Evolutionary conservation across 1,284 basidiomycete species (phyloP).

Genomic region (Sanguinoderma infundibulare): DNA sequence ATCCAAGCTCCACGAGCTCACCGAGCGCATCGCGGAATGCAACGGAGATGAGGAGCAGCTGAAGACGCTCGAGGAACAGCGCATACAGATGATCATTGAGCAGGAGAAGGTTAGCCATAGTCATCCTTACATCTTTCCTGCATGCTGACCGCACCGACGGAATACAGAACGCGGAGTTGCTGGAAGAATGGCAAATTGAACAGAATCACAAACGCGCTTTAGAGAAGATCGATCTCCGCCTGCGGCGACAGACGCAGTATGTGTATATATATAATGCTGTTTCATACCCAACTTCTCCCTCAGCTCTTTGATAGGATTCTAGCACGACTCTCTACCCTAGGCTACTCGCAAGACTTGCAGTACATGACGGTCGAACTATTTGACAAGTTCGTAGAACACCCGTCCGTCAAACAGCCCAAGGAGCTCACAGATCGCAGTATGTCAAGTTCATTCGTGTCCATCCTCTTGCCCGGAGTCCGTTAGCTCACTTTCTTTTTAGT

Average conservation of each 20-base stretch:
- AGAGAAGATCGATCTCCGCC: slow-evolving; percentile 10
- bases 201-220: slow-evolving; percentile 8
- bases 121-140: neutral
- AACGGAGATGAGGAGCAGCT: slow-evolving; percentile 7
- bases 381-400: slow-evolving; percentile 18
- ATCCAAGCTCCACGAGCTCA: neutral
- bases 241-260: slow-evolving; percentile 12
- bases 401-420: slow-evolving; percentile 21
- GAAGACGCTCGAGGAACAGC: slow-evolving; percentile 1
- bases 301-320: slow-evolving; percentile 13
- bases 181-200: slow-evolving; percentile 12
- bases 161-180: neutral
- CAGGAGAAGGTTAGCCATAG: neutral
- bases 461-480: neutral
- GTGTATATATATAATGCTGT: neutral
- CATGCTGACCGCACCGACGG: neutral
- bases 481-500: neutral
- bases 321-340: slow-evolving; percentile 10
- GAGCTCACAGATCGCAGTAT: slow-evolving; percentile 25
- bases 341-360: slow-evolving; percentile 12
- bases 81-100: slow-evolving; percentile 7
- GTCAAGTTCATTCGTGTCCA: neutral
- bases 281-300: neutral
- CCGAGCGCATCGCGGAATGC: slow-evolving; percentile 12
- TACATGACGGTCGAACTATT: slow-evolving; percentile 9